Conservation (phyloP, 2,329 filamentous ascomycete genomes). For the Lasiodiplodia citricola region DNA sequence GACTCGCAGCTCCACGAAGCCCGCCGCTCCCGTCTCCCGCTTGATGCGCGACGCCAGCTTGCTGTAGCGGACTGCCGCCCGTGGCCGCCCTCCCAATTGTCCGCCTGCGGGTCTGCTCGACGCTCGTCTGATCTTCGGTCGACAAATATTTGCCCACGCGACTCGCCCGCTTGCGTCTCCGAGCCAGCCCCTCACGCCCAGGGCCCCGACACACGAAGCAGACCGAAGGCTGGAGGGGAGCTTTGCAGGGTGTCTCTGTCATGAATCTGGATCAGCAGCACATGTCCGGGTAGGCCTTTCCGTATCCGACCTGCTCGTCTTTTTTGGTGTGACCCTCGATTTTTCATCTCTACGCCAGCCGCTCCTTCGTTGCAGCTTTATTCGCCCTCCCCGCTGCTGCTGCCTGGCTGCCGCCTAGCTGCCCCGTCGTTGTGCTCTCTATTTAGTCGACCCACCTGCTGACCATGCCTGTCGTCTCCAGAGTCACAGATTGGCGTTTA, state of each 20-base stretch:
- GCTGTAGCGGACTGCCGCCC: slow-evolving; percentile 14
- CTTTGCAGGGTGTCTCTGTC: slow-evolving; percentile 24
- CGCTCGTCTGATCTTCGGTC: slow-evolving; percentile 20
- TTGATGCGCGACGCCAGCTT: slow-evolving; percentile 13
- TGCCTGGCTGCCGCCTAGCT: slow-evolving; percentile 3
- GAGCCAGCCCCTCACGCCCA: background rate
- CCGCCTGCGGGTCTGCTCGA: background rate
- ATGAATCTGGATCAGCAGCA: slow-evolving; percentile 27
- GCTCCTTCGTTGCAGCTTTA: background rate
- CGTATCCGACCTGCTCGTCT: background rate
- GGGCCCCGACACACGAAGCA: slow-evolving; percentile 7
- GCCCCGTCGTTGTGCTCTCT: background rate
- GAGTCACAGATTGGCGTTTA: slow-evolving; percentile 55
- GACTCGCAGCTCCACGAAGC: slow-evolving; percentile 8
- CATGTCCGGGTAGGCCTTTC: slow-evolving; percentile 26
- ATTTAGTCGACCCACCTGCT: slow-evolving; percentile 16
- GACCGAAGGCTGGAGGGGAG: slow-evolving; percentile 5
- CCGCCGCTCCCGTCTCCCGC: background rate
- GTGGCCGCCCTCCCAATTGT: slow-evolving; percentile 12
- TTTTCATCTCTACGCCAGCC: background rate
- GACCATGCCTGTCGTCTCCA: slow-evolving; percentile 30
- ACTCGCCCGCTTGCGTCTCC: background rate
- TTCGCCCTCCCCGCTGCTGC: background rate
- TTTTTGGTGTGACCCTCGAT: slow-evolving; percentile 14
- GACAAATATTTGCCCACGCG: slow-evolving; percentile 8